Evolutionary conservation across 2,329 filamentous ascomycete species (phyloP).

Genomic region (Zasmidium citrigriseum): DNA sequence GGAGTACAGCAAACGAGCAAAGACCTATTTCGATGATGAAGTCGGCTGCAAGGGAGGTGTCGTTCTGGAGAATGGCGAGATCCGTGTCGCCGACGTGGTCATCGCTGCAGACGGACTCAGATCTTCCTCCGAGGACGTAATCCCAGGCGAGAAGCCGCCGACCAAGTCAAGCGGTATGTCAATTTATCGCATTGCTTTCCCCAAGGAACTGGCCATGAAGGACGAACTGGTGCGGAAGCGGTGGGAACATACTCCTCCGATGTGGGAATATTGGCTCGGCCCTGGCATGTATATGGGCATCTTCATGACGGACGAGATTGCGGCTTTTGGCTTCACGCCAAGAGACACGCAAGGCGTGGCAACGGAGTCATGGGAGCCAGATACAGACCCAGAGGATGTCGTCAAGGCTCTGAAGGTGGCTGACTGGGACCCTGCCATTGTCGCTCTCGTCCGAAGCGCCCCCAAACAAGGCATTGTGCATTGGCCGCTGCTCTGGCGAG

Average conservation of each 20-base stretch:
- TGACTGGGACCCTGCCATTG: slow-evolving; percentile 2
- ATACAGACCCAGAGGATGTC: neutral
- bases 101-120: slow-evolving; percentile 41
- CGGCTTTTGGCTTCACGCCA: slow-evolving; percentile 38
- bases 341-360: neutral
- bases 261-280: slow-evolving; percentile 4
- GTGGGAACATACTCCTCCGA: slow-evolving; percentile 2
- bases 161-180: slow-evolving; percentile 12
- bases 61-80: slow-evolving; percentile 40
- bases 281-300: neutral
- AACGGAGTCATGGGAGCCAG: slow-evolving; percentile 9
- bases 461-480: slow-evolving; percentile 50
- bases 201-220: slow-evolving; percentile 12
- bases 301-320: slow-evolving; percentile 12
- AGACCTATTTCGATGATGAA: slow-evolving; percentile 48
- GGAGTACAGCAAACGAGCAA: slow-evolving; percentile 43
- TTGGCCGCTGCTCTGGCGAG: slow-evolving; percentile 49
- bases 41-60: slow-evolving; percentile 24
- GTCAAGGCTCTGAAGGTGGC: slow-evolving; percentile 1
- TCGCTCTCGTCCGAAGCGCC: slow-evolving; percentile 40
- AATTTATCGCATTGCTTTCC: slow-evolving; percentile 17
- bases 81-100: slow-evolving; percentile 42
- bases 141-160: slow-evolving; percentile 38
- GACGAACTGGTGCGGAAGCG: slow-evolving; percentile 10
- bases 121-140: slow-evolving; percentile 44